Evolutionary conservation across 2,329 filamentous ascomycete genomes (phyloP).

Genomic region (Colletotrichum chlorophyti): DNA sequence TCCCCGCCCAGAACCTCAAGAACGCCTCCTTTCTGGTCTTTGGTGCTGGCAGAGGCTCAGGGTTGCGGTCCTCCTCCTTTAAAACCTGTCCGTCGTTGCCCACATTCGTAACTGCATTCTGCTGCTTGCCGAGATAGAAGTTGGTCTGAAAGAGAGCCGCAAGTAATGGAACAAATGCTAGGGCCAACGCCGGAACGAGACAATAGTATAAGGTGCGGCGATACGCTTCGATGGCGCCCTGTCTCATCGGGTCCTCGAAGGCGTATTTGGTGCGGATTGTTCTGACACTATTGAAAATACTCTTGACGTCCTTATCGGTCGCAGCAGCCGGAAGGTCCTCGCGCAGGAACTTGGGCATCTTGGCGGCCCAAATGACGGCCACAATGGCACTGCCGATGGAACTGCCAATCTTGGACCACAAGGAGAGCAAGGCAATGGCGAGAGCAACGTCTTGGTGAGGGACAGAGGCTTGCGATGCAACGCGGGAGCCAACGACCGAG

Average conservation of each 20-base stretch:
- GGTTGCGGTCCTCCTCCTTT: conserved; percentile 20
- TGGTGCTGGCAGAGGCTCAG: conserved; percentile 21
- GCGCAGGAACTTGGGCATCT: conserved; percentile 35
- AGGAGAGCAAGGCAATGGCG: conserved; percentile 15
- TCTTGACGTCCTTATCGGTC: conserved; percentile 32
- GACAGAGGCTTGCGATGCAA: conserved; percentile 17
- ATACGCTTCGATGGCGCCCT: conserved; percentile 30
- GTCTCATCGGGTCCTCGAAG: conserved; percentile 28
- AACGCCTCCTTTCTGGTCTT: conserved; percentile 35
- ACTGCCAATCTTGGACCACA: conserved; percentile 24
- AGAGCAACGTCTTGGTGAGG: conserved; percentile 22
- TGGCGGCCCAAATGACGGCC: conserved; percentile 24
- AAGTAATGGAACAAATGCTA: conserved; percentile 25
- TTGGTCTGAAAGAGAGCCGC: conserved; percentile 27
- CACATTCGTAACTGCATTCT: conserved; percentile 25
- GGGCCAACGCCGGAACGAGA: conserved; percentile 14
- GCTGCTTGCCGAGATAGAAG: conserved; percentile 28
- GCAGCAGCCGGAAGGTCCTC: conserved; percentile 32
- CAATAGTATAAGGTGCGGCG: conserved; percentile 26
- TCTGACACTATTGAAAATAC: conserved; percentile 13
- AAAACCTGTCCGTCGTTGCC: conserved; percentile 17
- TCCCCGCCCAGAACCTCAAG: conserved; percentile 35
- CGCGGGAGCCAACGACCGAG: conserved; percentile 22
- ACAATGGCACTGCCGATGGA: conserved; percentile 22
- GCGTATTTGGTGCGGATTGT: conserved; percentile 25